Base-by-base conservation (phyloP, 352 stramenopile genomes). In the Phytophthora pseudosyringae region DNA sequence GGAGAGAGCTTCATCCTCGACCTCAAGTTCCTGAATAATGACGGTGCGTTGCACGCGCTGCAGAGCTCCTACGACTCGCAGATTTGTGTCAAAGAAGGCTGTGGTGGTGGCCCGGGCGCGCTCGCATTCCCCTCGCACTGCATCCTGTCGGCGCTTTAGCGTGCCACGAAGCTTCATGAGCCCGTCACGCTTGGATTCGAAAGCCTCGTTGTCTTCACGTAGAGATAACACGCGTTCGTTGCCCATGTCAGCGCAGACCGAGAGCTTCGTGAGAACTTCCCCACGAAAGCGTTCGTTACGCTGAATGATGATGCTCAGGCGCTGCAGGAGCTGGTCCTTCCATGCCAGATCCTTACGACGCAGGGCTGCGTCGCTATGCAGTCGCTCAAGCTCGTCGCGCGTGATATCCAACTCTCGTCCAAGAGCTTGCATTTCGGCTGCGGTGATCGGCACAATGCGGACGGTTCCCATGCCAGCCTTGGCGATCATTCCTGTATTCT, bases 241-340 rank as follows among this genome's bases (percentile, higher is more conserved):
- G 8, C 83, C 81, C 13, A 71, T 61, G 7, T 89, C 80, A 7
- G 49, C 52, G 18, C 78, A 81, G 1, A 49, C 7, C 3, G 28
- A 13, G 0, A 92, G 67, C 46, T 81, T 89, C 5, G 4, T 15
- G 0, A 88, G 47, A 44, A 80, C 63, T 49, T 90, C 81, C 1
- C 50, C 35, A 1, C 78, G 74, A 54, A 92, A 90, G 1, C 64
- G 73, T 57, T 88, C 81, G 33, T 92, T 92, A 13, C 83, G 77
- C 64, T 92, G 86, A 61, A 90, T 85, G 5, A 89, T 56, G 15
- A 89, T 75, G 33, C 80, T 88, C 16, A 92, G 29, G 8, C 78
- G 83, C 52, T 92, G 83, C 11, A 92, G 64, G 29, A 90, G 55
- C 38, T 82, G 76, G 47, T 92, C 83, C 36, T 85, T 89, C 81